phyloP scores from a whole-genome alignment of 257 asterid genomes.

The Euphrasia confusa region DNA sequence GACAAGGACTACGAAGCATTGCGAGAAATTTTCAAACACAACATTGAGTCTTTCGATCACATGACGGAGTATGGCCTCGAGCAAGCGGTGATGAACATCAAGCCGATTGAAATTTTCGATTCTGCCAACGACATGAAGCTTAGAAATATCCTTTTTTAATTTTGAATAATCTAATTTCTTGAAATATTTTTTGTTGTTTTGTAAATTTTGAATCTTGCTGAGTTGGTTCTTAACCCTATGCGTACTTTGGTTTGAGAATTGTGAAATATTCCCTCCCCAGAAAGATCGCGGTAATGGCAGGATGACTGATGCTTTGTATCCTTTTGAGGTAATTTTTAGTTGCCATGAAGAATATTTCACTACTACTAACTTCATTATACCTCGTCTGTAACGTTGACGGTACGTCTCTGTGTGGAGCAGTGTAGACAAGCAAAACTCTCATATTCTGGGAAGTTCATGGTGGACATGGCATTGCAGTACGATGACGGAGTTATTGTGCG shows the following conservation, averaged over 20 bases:
- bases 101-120: conserved; percentile 60
- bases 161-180: not conserved
- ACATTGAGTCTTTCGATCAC: conserved; percentile 75
- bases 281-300: conserved; percentile 47
- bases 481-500: conserved; percentile 53
- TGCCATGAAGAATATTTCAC: not conserved
- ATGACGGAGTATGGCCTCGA: conserved; percentile 66
- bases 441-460: conserved; percentile 65
- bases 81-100: conserved; percentile 43
- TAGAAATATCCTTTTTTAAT: conserved; percentile 68
- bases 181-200: not conserved
- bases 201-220: not conserved
- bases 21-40: conserved; percentile 62
- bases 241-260: conserved; percentile 68
- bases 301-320: conserved; percentile 51
- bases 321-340: conserved; percentile 59
- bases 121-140: conserved; percentile 43
- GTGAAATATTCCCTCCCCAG: conserved; percentile 65
- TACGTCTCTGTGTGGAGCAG: conserved; percentile 41
- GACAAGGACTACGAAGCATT: conserved; percentile 63
- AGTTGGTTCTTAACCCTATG: conserved; percentile 50
- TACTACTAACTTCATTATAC: conserved; percentile 13
- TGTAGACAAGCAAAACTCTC: conserved; percentile 92
- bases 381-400: conserved; percentile 12
- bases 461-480: conserved; percentile 55